Evolutionary conservation across 2,329 filamentous ascomycete species (phyloP).

Genomic region (Clarireedia monteithiana): DNA sequence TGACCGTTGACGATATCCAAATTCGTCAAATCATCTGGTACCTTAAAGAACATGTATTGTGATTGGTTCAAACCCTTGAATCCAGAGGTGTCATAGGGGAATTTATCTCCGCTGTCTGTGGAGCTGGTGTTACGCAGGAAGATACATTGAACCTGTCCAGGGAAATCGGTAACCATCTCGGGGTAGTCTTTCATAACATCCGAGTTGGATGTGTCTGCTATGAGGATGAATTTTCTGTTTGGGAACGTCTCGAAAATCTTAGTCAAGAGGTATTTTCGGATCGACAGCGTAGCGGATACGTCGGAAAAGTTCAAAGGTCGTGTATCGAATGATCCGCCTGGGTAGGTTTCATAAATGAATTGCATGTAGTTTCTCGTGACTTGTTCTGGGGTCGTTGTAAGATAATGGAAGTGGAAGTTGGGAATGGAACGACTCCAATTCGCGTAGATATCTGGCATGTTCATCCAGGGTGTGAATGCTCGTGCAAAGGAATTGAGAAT

Average conservation of each 20-base stretch:
- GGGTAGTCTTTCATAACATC: conserved; percentile 65
- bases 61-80: conserved; percentile 60
- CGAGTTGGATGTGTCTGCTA: conserved; percentile 69
- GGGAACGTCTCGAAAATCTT: conserved; percentile 72
- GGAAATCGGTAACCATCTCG: conserved; percentile 55
- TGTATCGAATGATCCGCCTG: conserved; percentile 62
- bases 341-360: conserved; percentile 72
- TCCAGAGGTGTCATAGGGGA: conserved; percentile 67
- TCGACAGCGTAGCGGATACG: conserved; percentile 59
- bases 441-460: conserved; percentile 73
- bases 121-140: conserved; percentile 66
- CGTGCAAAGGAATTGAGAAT: conserved; percentile 70
- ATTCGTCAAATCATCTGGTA: conserved; percentile 58
- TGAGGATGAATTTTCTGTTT: conserved; percentile 63
- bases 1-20: conserved; percentile 61
- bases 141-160: conserved; percentile 69
- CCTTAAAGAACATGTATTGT: conserved; percentile 73
- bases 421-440: conserved; percentile 63
- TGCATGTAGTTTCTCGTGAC: conserved; percentile 72
- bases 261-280: conserved; percentile 61
- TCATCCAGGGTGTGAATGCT: conserved; percentile 63
- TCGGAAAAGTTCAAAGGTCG: conserved; percentile 76
- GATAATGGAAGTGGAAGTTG: conserved; percentile 71
- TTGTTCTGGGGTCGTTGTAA: conserved; percentile 75
- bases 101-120: conserved; percentile 58